Percentiles rank a stretch among this genome's conserved stretches.
These are phyloP conservation scores for Agrocybe praecox DNA, from an alignment of 768 basidiomycete genomes.

Conservation along the genomic window DNA sequence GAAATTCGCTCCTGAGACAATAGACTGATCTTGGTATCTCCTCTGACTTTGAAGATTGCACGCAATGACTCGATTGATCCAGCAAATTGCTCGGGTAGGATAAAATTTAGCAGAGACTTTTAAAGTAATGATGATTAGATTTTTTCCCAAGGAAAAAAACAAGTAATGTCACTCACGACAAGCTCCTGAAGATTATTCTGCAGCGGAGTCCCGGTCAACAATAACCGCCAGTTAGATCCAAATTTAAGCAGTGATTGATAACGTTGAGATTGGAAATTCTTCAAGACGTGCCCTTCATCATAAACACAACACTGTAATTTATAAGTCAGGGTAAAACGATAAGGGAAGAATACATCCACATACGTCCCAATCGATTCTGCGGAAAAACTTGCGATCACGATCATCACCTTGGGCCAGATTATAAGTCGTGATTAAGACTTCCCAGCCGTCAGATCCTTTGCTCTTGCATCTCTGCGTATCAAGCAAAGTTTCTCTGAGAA, in stretches of 20 bases:
- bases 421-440: conserved; percentile 96
- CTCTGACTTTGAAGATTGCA: conserved; percentile 96
- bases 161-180: conserved; percentile 57
- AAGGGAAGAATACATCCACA: conserved; percentile 31
- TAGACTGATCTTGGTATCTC: conserved; percentile 85
- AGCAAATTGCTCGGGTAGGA: conserved; percentile 87
- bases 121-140: conserved; percentile 5
- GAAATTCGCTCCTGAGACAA: conserved; percentile 93
- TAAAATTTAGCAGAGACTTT: conserved; percentile 97
- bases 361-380: conserved; percentile 90
- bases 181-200: conserved; percentile 92
- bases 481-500: conserved; percentile 71
- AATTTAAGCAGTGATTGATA: conserved; percentile 89
- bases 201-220: conserved; percentile 94
- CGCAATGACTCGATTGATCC: conserved; percentile 78
- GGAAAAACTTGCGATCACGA: conserved; percentile 91
- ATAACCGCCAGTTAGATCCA: conserved; percentile 84
- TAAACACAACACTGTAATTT: conserved; percentile 80
- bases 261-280: conserved; percentile 97
- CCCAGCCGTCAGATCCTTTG: conserved; percentile 67
- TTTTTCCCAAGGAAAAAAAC: neutral
- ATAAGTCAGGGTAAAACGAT: conserved; percentile 5
- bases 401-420: conserved; percentile 90
- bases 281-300: conserved; percentile 96
- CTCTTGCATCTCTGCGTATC: conserved; percentile 55